phyloP scores from a whole-genome alignment of 2,329 filamentous ascomycete genomes.

The Aspergillus sp. region DNA sequence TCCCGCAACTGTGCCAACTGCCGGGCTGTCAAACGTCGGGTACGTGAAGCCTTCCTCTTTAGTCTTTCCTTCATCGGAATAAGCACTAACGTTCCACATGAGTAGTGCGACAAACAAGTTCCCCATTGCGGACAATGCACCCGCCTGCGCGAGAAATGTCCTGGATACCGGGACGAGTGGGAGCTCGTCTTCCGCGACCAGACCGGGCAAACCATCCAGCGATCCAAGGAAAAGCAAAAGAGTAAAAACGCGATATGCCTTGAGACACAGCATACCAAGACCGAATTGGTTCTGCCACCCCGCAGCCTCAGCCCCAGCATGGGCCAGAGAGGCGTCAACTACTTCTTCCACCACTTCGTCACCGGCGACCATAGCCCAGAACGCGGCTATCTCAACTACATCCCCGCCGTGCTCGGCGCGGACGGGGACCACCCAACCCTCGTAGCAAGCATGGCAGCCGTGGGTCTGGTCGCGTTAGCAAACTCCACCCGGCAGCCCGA shows the following conservation, averaged over 20 bases:
- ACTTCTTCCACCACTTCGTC: slow-evolving; percentile 26
- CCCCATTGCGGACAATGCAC: slow-evolving; percentile 28
- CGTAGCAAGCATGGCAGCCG: slow-evolving; percentile 26
- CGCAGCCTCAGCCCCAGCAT: slow-evolving; percentile 9
- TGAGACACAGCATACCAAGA: background rate
- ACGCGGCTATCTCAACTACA: slow-evolving; percentile 26
- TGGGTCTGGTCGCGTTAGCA: slow-evolving; percentile 27
- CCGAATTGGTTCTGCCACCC: background rate
- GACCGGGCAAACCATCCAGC: slow-evolving; percentile 23
- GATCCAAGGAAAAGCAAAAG: slow-evolving; percentile 11
- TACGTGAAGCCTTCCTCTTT: slow-evolving; percentile 8
- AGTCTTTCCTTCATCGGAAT: background rate
- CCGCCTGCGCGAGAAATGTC: slow-evolving; percentile 24
- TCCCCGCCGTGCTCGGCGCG: slow-evolving; percentile 16
- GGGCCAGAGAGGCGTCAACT: slow-evolving; percentile 27
- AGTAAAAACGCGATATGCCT: background rate
- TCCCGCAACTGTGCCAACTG: slow-evolving; percentile 23
- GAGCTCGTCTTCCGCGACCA: slow-evolving; percentile 33
- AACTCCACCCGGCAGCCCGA: slow-evolving; percentile 22
- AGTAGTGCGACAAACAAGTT: slow-evolving; percentile 23
- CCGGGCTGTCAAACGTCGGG: slow-evolving; percentile 22
- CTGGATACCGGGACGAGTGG: slow-evolving; percentile 34
- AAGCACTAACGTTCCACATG: too few relatives aligned
- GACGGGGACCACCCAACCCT: slow-evolving; percentile 22
- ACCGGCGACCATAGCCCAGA: slow-evolving; percentile 13